These are phyloP conservation scores for Chiua virens DNA, from an alignment of 768 basidiomycete species.

Conservation along the genomic window DNA sequence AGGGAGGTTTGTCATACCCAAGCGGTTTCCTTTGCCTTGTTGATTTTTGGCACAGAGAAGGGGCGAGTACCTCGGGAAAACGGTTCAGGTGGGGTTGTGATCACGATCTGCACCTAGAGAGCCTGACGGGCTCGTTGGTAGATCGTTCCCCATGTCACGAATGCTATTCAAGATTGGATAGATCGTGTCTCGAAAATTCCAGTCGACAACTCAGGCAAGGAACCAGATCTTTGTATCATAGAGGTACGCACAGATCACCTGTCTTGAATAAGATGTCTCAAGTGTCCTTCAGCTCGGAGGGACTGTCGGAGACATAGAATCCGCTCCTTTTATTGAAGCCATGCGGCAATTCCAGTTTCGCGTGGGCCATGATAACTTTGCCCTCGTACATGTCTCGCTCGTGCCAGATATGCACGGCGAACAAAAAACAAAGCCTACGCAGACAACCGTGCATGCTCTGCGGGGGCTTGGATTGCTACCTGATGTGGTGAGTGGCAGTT, in stretches of 20 bases:
- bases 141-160: constrained; percentile 96
- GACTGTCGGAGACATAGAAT: constrained; percentile 98
- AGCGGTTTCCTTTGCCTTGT: constrained; percentile 1
- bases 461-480: constrained; percentile 91
- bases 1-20: constrained; percentile 72
- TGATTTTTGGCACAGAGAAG: constrained; percentile 50
- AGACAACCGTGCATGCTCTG: constrained; percentile 92
- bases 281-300: constrained; percentile 75
- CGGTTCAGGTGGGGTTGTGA: constrained; percentile 71
- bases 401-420: constrained; percentile 99
- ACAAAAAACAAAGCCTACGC: constrained; percentile 98
- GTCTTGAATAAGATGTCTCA: constrained; percentile 5
- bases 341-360: constrained; percentile 99
- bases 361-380: constrained; percentile 95
- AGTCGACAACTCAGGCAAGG: constrained; percentile 89
- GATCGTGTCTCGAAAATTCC: constrained; percentile 92
- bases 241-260: constrained; percentile 58
- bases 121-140: constrained; percentile 30
- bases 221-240: constrained; percentile 96
- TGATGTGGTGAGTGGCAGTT: constrained; percentile 65
- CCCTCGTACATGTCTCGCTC: constrained; percentile 93
- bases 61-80: constrained; percentile 92
- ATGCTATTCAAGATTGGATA: constrained; percentile 98
- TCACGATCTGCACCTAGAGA: neutral
- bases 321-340: constrained; percentile 96